Base-by-base conservation (phyloP, 2,329 filamentous ascomycete species). In the Fusarium marasasianum region DNA sequence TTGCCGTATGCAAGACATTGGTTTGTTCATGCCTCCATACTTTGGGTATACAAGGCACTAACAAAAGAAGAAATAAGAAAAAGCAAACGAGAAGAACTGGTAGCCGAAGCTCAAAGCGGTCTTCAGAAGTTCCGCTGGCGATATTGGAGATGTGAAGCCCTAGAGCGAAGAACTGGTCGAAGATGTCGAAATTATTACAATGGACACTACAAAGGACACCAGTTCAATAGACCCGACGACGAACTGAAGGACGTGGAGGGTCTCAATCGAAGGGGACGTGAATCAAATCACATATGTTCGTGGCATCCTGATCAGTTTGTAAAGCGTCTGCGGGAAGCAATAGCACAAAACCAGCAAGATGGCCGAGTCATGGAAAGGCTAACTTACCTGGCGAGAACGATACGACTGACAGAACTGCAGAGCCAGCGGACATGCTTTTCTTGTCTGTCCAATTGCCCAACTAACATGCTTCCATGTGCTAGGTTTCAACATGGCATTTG, bases 81-180 rank as follows among this genome's bases (percentile, higher is more conserved):
- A 5, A 20, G 17, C 0, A 40, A 9, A 6, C 20, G 17, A 1
- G 50, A 55, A 3, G 24, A 18, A 0, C n/a, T 72, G 2, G 45
- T 69, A 1, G 3, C 61, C 4, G 57, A 72, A 33, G 69, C 68
- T 6, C 53, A 6, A 22, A 17, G 20, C 4, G 71, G 68, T 11
- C 57, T 73, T 0, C 43, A 69, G 20, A 57, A 60, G 4, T 73
- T 69, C 18, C 53, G 64, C 14, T 45, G 26, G 24, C 37, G 15
- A 22, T 20, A 71, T 5, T 73, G 71, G 71, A 50, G 71, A 17
- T 73, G 71, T 17, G 71, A 73, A 33, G 69, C 60, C 2, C 29
- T 17, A 22, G 61, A 73, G 15, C 15, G 8, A 15, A 6, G n/a
- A 9, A 41, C 54, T 6, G 41, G 24, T 2, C 40, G 43, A 17